Evolutionary conservation across 2,329 filamentous ascomycete genomes (phyloP), one percentile per base, ranked within the genome.

Genomic region (Ramichloridium luteum): DNA sequence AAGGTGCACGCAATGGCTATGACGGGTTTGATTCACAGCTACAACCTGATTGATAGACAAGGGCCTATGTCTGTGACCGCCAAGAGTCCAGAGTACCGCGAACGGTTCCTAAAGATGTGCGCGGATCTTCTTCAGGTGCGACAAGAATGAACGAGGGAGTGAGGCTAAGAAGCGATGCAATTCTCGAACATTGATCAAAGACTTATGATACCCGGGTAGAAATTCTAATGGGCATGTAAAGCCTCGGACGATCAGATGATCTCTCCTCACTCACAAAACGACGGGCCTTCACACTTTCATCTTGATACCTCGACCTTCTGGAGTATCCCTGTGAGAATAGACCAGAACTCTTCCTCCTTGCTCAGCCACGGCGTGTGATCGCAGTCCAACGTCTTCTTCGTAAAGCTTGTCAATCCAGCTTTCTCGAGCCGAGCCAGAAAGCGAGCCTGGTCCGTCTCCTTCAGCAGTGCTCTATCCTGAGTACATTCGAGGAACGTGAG

Each of bases 61-160:
- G 78, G 77, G 0, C 77, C 72, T 0, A 85, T 84, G 79, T 78
- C 72, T 37, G 80, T 84, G 33, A 84, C 79, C 0, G 77, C 79
- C 1, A 70, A 71, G 4, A 70, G 75, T 6, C 59, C 63, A 0
- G 80, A 84, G 55, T 85, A 85, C 46, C 62, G 74, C 10, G 54
- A 67, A 41, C 60, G 68, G 27, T 73, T 73, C 37, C 43, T 72
- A 22, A 48, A 54, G 5, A 70, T 73, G 68, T 59, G 70, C 5
- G 54, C 61, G 17, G 55, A 55, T 4, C 56, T 65, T 35, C 47
- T 67, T 23, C 55, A 64, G 35, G 46, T 47, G 14, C 13, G 15
- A n/a, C n/a, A n/a, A n/a, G n/a, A n/a, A n/a, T n/a, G n/a, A n/a
- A n/a, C n/a, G n/a, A n/a, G n/a, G n/a, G n/a, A n/a, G n/a, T n/a